phyloP scores from a whole-genome alignment of 2,329 filamentous ascomycete species.

The Ceratocystiopsis minuta region DNA sequence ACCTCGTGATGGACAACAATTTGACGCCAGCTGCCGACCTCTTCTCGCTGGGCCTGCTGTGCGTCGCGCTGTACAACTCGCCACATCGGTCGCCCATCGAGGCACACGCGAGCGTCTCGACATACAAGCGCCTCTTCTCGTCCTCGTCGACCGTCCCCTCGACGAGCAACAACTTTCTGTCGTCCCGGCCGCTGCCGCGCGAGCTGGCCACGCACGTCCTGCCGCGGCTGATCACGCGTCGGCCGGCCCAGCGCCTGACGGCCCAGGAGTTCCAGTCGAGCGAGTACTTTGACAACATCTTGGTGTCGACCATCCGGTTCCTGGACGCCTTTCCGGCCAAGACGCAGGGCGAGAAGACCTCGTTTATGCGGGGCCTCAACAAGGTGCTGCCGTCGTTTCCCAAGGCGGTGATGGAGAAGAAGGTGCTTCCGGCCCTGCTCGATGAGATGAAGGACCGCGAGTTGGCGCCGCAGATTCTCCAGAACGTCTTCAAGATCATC shows the following conservation, averaged over 20 bases:
- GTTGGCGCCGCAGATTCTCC: conserved; percentile 64
- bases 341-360: conserved; percentile 73
- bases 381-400: conserved; percentile 85
- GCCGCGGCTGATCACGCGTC: conserved; percentile 68
- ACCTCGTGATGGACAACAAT: conserved; percentile 84
- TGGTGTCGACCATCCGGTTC: conserved; percentile 92
- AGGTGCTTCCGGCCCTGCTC: conserved; percentile 70
- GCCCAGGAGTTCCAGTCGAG: conserved; percentile 88
- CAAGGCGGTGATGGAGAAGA: conserved; percentile 84
- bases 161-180: conserved; percentile 67
- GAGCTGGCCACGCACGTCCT: conserved; percentile 61
- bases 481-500: conserved; percentile 84
- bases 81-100: conserved; percentile 79
- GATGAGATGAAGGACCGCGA: conserved; percentile 92
- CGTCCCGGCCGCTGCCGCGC: conserved; percentile 58
- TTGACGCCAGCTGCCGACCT: conserved; percentile 73
- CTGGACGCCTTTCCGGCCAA: conserved; percentile 83
- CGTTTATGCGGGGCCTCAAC: conserved; percentile 76
- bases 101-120: conserved; percentile 58
- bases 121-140: conserved; percentile 71
- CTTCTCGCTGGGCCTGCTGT: conserved; percentile 80
- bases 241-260: conserved; percentile 72
- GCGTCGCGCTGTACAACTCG: conserved; percentile 84
- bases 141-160: conserved; percentile 65
- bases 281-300: conserved; percentile 89